Evolutionary conservation across 805 yeast species (phyloP).

Genomic region (Candida takata): DNA sequence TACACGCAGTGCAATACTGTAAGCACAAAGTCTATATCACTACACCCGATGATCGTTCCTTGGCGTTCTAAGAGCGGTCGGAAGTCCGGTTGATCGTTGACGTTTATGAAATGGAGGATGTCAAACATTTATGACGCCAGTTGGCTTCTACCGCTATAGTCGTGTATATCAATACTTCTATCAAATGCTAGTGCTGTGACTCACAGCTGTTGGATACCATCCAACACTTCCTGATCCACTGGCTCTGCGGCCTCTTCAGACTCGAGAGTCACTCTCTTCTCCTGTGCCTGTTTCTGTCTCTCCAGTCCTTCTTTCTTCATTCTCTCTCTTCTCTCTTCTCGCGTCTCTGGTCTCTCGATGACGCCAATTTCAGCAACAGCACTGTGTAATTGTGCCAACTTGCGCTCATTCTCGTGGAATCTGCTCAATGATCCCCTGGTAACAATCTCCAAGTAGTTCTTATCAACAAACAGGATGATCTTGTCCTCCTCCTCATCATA

Average conservation of each 20-base stretch:
- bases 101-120: too few relatives aligned
- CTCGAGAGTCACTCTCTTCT: not conserved
- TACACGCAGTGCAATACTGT: too few relatives aligned
- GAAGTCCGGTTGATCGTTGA: too few relatives aligned
- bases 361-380: slow-evolving; percentile 29
- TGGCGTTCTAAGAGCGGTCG: too few relatives aligned
- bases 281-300: slow-evolving; percentile 18
- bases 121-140: too few relatives aligned
- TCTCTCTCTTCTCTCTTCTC: slow-evolving; percentile 46
- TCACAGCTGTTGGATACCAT: not conserved
- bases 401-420: slow-evolving; percentile 57
- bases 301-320: slow-evolving; percentile 38
- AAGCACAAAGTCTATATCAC: too few relatives aligned
- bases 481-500: slow-evolving; percentile 27
- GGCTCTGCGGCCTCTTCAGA: not conserved
- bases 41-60: too few relatives aligned
- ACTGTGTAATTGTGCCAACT: slow-evolving; percentile 41
- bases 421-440: slow-evolving; percentile 53
- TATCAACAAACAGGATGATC: slow-evolving; percentile 40
- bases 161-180: too few relatives aligned
- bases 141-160: too few relatives aligned
- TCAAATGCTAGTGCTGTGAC: too few relatives aligned
- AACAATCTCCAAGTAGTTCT: slow-evolving; percentile 43
- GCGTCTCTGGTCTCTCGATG: slow-evolving; percentile 48
- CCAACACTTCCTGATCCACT: not conserved